phyloP scores from a whole-genome alignment of 371 early-diverging fungal genomes.

The Lichtheimia ornata region DNA sequence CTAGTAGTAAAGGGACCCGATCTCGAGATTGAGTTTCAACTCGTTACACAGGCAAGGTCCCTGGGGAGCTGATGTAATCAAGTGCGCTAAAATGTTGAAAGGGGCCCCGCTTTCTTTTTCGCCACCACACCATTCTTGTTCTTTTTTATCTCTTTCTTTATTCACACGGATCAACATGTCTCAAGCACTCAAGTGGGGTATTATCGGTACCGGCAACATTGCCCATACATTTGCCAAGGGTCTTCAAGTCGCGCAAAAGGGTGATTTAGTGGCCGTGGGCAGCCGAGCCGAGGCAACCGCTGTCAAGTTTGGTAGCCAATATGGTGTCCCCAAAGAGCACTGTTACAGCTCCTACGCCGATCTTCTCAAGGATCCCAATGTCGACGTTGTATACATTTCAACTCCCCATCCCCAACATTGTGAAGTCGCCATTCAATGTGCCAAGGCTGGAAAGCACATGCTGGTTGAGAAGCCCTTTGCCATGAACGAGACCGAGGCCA shows the following conservation, averaged over 20 bases:
- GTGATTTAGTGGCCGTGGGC: slow-evolving; percentile 40
- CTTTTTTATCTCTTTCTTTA: slow-evolving; percentile 8
- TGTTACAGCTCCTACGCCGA: slow-evolving; percentile 41
- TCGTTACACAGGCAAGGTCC: no score
- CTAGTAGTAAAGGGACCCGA: not conserved
- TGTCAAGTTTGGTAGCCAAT: slow-evolving; percentile 30
- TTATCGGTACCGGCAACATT: slow-evolving; percentile 52
- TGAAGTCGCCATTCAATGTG: slow-evolving; percentile 33
- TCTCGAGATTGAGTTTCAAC: no score
- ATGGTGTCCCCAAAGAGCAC: slow-evolving; percentile 16
- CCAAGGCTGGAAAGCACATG: slow-evolving; percentile 44
- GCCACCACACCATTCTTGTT: not conserved
- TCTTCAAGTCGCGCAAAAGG: slow-evolving; percentile 28
- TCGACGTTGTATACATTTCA: slow-evolving; percentile 51
- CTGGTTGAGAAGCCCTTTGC: slow-evolving; percentile 57
- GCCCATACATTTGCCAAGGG: slow-evolving; percentile 47
- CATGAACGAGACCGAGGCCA: slow-evolving; percentile 40
- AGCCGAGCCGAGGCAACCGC: slow-evolving; percentile 41
- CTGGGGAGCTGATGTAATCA: no score
- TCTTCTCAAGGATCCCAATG: slow-evolving; percentile 28
- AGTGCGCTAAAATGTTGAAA: no score
- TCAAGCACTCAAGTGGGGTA: slow-evolving; percentile 47
- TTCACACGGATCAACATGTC: not conserved
- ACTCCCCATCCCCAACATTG: slow-evolving; percentile 52
- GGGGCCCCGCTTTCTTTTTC: not conserved